phyloP scores from a whole-genome alignment of 2,329 filamentous ascomycete species.

The Penicillium aurantiogriseum region DNA sequence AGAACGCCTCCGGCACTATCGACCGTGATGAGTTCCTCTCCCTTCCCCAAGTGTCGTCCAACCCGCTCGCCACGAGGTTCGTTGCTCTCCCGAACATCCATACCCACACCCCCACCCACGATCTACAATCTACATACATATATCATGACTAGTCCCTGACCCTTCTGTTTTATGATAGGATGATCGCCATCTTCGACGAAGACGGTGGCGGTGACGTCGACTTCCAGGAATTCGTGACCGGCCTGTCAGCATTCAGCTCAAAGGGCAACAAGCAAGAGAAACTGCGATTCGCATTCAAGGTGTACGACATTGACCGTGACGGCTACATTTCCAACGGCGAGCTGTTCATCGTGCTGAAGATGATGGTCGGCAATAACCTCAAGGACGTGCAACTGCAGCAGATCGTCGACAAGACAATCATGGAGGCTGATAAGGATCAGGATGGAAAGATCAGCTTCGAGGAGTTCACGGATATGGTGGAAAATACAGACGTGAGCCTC shows the following conservation, averaged over 20 bases:
- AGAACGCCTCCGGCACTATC: conserved; percentile 98
- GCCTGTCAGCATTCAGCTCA: conserved; percentile 90
- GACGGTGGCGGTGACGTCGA: conserved; percentile 97
- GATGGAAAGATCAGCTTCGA: conserved; percentile 99
- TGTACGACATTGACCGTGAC: conserved; percentile 98
- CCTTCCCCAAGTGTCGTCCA: conserved; percentile 94
- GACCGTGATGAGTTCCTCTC: conserved; percentile 98
- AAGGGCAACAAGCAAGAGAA: conserved; percentile 99
- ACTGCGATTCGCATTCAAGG: conserved; percentile 95
- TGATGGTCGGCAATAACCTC: conserved; percentile 99
- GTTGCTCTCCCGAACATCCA: conserved; percentile 17
- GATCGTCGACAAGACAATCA: conserved; percentile 99
- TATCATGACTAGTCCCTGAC: not conserved
- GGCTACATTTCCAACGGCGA: conserved; percentile 99
- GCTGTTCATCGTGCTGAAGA: conserved; percentile 98
- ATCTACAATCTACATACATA: not conserved
- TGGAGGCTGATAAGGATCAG: conserved; percentile 94
- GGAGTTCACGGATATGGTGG: conserved; percentile 98
- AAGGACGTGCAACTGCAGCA: conserved; percentile 98
- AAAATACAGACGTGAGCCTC: conserved; percentile 76
- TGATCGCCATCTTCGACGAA: conserved; percentile 99
- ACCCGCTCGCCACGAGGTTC: conserved; percentile 91
- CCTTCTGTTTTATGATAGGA: conserved; percentile 53
- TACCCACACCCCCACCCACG: not conserved
- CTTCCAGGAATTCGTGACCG: conserved; percentile 97